Evolutionary conservation across 2,329 filamentous ascomycete species (phyloP).

Genomic region (Hymenoscyphus occultus): DNA sequence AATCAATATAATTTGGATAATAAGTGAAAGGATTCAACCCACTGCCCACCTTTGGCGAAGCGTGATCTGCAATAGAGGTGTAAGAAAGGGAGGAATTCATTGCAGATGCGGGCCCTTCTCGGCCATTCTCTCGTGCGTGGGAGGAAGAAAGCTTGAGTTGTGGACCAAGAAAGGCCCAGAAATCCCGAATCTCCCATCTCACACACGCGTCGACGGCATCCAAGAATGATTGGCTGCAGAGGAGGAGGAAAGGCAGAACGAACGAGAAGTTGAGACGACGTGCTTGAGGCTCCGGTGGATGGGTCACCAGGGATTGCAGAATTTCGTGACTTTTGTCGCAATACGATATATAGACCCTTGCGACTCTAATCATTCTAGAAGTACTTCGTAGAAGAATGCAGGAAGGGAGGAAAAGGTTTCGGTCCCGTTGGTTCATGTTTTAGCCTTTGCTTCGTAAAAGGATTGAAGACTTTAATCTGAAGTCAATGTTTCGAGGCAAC

Average conservation of each 20-base stretch:
- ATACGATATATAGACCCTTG: no score
- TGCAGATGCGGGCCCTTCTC: slow-evolving; percentile 8
- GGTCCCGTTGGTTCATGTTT: no score
- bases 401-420: no score
- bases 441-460: no score
- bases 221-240: not conserved
- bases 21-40: not conserved
- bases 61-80: not conserved
- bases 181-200: not conserved
- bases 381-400: no score
- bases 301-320: not conserved
- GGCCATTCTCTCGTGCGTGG: slow-evolving; percentile 1
- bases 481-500: no score
- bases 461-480: no score
- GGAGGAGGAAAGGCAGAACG: not conserved
- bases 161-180: not conserved
- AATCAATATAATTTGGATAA: not conserved
- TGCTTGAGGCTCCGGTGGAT: slow-evolving; percentile 1
- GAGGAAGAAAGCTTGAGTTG: slow-evolving; percentile 4
- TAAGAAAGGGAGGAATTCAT: not conserved
- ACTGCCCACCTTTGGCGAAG: not conserved
- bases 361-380: no score
- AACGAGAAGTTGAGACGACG: not conserved
- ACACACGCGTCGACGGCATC: not conserved
- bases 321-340: no score